Conservation (phyloP, 441 rosid genomes). For the Populus hybrid region DNA sequence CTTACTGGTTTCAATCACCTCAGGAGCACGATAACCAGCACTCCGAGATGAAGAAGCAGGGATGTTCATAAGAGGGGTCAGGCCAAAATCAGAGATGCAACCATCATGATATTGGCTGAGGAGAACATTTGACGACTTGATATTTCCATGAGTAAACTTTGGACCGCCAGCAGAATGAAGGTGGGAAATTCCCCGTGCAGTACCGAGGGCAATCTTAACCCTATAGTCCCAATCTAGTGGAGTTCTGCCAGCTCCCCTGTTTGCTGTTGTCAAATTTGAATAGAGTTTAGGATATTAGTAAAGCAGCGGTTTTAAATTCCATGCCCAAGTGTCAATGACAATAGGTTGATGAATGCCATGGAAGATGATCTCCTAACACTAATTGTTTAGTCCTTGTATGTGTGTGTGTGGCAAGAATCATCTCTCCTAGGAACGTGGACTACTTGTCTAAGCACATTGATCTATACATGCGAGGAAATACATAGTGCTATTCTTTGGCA, state of each 20-base stretch:
- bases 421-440: background rate
- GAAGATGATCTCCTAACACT: background rate
- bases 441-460: background rate
- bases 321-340: background rate
- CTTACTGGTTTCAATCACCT: constrained; percentile 83
- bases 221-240: constrained; percentile 79
- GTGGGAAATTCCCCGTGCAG: constrained; percentile 73
- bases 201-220: constrained; percentile 63
- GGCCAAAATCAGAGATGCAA: constrained; percentile 71
- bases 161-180: constrained; percentile 65
- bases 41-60: constrained; percentile 61
- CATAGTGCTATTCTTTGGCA: background rate
- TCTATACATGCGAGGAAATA: background rate
- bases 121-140: constrained; percentile 84
- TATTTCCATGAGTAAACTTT: constrained; percentile 78
- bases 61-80: constrained; percentile 66
- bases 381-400: no score
- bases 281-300: constrained; percentile 3
- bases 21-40: constrained; percentile 88
- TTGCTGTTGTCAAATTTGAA: constrained; percentile 41
- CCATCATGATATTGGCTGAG: constrained; percentile 51
- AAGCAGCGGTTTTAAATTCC: background rate
- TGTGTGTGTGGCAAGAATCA: background rate
- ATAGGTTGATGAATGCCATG: background rate
- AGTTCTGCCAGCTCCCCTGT: constrained; percentile 54